Evolutionary conservation across 2,329 filamentous ascomycete species (phyloP).

Genomic region (Neocatenulostroma microsporum): DNA sequence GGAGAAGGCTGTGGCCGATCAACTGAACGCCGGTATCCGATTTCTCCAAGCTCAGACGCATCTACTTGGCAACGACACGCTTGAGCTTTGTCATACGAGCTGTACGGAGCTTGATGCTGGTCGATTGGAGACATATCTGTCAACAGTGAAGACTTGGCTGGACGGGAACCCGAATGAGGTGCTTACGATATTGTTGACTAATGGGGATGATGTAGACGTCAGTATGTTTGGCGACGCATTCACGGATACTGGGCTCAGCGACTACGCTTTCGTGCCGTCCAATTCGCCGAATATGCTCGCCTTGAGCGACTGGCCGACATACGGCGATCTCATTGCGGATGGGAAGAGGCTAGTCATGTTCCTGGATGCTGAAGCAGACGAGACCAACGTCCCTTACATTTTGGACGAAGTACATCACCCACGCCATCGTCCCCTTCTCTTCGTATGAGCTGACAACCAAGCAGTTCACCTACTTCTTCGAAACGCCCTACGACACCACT

Average conservation of each 20-base stretch:
- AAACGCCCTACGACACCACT: constrained; percentile 37
- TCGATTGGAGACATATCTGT: constrained; percentile 48
- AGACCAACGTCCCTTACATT: constrained; percentile 69
- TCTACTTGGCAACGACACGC: constrained; percentile 37
- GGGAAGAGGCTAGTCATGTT: constrained; percentile 66
- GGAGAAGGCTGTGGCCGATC: constrained; percentile 49
- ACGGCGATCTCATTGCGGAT: constrained; percentile 64
- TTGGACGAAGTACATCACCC: constrained; percentile 52
- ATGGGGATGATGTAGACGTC: constrained; percentile 51
- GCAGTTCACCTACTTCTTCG: constrained; percentile 38
- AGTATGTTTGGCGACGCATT: constrained; percentile 42
- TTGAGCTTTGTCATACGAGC: constrained; percentile 58
- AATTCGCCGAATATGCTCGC: constrained; percentile 20
- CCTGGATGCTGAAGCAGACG: constrained; percentile 74
- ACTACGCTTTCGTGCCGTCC: constrained; percentile 34
- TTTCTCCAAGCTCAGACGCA: constrained; percentile 60
- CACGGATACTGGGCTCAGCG: constrained; percentile 41
- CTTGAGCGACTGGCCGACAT: constrained; percentile 68
- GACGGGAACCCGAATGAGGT: constrained; percentile 69
- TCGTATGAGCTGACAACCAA: no score
- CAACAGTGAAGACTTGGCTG: constrained; percentile 53
- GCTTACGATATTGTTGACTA: constrained; percentile 76
- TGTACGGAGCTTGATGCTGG: constrained; percentile 50
- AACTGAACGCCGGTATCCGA: constrained; percentile 55
- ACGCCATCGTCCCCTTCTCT: constrained; percentile 7